These are phyloP conservation scores for Pistacia atlantica DNA, from an alignment of 345 rosid genomes.

Conservation along the genomic window DNA sequence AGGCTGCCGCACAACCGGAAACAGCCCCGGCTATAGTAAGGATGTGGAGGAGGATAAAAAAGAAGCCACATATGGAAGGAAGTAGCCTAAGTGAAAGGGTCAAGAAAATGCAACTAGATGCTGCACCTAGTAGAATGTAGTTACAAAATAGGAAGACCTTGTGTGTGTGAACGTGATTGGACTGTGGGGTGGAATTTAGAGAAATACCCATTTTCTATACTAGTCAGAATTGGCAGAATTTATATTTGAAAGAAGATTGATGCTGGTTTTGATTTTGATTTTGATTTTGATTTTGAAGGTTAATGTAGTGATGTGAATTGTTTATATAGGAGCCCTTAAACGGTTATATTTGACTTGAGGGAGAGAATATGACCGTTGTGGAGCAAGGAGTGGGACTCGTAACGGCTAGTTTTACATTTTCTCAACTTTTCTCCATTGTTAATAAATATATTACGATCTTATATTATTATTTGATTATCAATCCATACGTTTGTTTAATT, in stretches of 20 bases:
- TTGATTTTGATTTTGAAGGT: background rate
- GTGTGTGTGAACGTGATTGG: slow-evolving; percentile 55
- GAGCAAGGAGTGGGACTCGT: background rate
- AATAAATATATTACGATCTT: too few species aligned
- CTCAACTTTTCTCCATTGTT: too few species aligned
- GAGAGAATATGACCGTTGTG: slow-evolving; percentile 15
- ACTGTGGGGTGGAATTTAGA: slow-evolving; percentile 15
- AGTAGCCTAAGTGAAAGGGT: slow-evolving; percentile 83
- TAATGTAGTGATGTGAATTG: background rate
- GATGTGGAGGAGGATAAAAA: slow-evolving; percentile 56
- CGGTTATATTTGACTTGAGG: slow-evolving; percentile 13
- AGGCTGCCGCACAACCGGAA: slow-evolving; percentile 73
- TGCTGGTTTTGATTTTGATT: background rate
- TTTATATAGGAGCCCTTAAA: background rate
- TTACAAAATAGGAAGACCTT: slow-evolving; percentile 76
- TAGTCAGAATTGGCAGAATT: too few species aligned
- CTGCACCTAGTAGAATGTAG: slow-evolving; percentile 88
- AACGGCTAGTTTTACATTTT: slow-evolving; percentile 13
- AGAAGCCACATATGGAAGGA: slow-evolving; percentile 78
- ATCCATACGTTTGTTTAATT: too few species aligned
- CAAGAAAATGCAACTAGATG: slow-evolving; percentile 87
- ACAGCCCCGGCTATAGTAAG: slow-evolving; percentile 64
- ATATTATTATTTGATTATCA: too few species aligned
- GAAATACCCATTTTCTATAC: slow-evolving; percentile 35
- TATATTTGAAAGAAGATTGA: background rate